Conservation (phyloP, 768 basidiomycete species). For the Cytidiella melzeri region DNA sequence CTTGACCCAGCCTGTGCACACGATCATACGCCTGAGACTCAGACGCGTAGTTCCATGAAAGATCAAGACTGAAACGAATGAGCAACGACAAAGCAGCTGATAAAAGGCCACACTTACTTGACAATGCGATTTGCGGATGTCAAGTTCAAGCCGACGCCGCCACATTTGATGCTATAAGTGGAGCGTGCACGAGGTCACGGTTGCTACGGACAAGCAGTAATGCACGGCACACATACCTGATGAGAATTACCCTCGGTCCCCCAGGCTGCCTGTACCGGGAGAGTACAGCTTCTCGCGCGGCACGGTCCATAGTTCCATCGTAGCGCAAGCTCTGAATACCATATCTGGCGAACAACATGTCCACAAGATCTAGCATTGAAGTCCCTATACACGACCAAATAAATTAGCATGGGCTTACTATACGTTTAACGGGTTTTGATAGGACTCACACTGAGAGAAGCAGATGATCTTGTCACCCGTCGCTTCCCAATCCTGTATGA, state of each 20-base stretch:
- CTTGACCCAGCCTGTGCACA: conserved; percentile 65
- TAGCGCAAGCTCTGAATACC: conserved; percentile 55
- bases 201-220: neutral
- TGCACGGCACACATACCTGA: conserved; percentile 48
- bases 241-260: conserved; percentile 59
- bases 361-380: conserved; percentile 62
- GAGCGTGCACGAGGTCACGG: neutral
- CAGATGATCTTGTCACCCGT: conserved; percentile 65
- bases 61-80: conserved; percentile 46
- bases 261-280: conserved; percentile 46
- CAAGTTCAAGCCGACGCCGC: conserved; percentile 64
- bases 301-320: conserved; percentile 62
- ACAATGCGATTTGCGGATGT: conserved; percentile 64
- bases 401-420: neutral
- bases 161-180: conserved; percentile 50
- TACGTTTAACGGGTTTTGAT: too few species aligned
- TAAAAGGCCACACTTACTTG: conserved; percentile 34
- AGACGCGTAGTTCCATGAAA: conserved; percentile 69
- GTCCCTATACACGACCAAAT: conserved; percentile 60
- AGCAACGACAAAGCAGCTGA: neutral
- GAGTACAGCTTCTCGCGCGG: conserved; percentile 43
- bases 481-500: conserved; percentile 52
- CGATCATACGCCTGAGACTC: conserved; percentile 62
- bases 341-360: conserved; percentile 51
- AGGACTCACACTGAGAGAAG: conserved; percentile 58